Percentiles rank a stretch among this genome's conserved stretches.
phyloP scores from a whole-genome alignment of 2,329 filamentous ascomycete genomes.

The Paecilomyces variotii region DNA sequence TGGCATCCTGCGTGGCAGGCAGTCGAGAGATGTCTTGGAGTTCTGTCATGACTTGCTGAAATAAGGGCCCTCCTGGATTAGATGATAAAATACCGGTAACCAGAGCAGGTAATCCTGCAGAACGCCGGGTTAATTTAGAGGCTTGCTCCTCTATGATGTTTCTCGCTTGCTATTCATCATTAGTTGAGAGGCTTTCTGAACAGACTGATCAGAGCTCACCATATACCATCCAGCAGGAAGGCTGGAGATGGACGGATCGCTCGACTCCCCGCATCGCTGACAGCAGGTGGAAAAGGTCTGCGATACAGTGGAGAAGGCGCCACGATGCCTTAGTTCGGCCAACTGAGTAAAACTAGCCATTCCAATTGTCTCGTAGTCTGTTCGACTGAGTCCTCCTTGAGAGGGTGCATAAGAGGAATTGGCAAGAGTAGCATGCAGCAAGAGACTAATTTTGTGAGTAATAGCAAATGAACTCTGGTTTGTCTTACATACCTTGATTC shows the following conservation, averaged over 20 bases:
- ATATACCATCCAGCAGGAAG: constrained; percentile 65
- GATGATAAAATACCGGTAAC: constrained; percentile 67
- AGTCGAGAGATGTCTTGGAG: constrained; percentile 31
- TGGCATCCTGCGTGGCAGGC: constrained; percentile 19
- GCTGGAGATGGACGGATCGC: constrained; percentile 32
- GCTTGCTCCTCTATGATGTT: constrained; percentile 65
- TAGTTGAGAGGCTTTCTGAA: constrained; percentile 9
- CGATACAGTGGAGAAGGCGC: constrained; percentile 88
- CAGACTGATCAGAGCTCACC: constrained; percentile 33
- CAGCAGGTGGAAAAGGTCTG: constrained; percentile 81
- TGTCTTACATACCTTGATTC: constrained; percentile 64
- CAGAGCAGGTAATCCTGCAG: constrained; percentile 82
- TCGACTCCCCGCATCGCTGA: constrained; percentile 51
- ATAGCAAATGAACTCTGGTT: constrained; percentile 1
- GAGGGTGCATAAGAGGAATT: constrained; percentile 45
- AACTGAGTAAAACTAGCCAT: constrained; percentile 74
- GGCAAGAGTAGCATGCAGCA: constrained; percentile 57
- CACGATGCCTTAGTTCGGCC: constrained; percentile 74
- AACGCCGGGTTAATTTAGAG: constrained; percentile 75
- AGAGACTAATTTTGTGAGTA: constrained; percentile 47
- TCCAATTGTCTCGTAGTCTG: constrained; percentile 60
- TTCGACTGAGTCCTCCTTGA: constrained; percentile 41
- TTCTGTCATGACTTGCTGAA: constrained; percentile 34
- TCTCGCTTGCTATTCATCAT: constrained; percentile 41
- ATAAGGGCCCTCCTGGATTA: constrained; percentile 46